A percentile compares a stretch with the other conserved stretches of the same genome.
Conservation (phyloP, 768 basidiomycete genomes). For the Tephrocybe sp. region DNA sequence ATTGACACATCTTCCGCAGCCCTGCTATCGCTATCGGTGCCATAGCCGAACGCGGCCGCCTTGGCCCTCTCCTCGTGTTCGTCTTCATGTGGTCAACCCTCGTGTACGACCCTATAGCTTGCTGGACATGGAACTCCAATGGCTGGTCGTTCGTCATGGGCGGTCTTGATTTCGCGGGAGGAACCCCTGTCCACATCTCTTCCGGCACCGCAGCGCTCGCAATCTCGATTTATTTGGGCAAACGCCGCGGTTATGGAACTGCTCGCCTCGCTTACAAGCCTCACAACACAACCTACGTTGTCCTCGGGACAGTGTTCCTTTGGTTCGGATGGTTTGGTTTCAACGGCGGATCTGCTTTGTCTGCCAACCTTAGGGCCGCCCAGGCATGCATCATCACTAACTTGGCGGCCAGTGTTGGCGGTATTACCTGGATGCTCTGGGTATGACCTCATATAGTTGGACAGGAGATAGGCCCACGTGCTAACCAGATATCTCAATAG, state of each 20-base stretch:
- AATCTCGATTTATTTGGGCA: slow-evolving; percentile 89
- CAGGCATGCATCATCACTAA: slow-evolving; percentile 94
- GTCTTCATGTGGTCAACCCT: slow-evolving; percentile 87
- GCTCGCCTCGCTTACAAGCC: slow-evolving; percentile 90
- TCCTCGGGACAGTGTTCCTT: slow-evolving; percentile 91
- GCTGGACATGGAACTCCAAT: slow-evolving; percentile 93
- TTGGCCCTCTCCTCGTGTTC: slow-evolving; percentile 87
- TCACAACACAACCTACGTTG: slow-evolving; percentile 89
- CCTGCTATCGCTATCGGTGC: slow-evolving; percentile 91
- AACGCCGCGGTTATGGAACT: slow-evolving; percentile 89
- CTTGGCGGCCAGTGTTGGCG: slow-evolving; percentile 85
- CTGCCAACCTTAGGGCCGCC: slow-evolving; percentile 84
- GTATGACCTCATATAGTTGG: slow-evolving; percentile 33
- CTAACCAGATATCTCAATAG: slow-evolving; percentile 24
- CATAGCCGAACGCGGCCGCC: slow-evolving; percentile 83
- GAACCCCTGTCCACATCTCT: slow-evolving; percentile 95
- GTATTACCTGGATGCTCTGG: slow-evolving; percentile 92
- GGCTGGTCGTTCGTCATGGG: slow-evolving; percentile 78
- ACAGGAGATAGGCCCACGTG: too few relatives aligned
- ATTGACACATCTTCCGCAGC: slow-evolving; percentile 34
- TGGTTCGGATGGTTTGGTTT: slow-evolving; percentile 98
- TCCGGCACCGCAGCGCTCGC: slow-evolving; percentile 92
- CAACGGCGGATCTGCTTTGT: slow-evolving; percentile 90
- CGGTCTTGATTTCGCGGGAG: slow-evolving; percentile 91
- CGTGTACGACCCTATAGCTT: slow-evolving; percentile 93